Base-by-base conservation (phyloP, 257 asterid species). In the Gentiana dahurica region DNA sequence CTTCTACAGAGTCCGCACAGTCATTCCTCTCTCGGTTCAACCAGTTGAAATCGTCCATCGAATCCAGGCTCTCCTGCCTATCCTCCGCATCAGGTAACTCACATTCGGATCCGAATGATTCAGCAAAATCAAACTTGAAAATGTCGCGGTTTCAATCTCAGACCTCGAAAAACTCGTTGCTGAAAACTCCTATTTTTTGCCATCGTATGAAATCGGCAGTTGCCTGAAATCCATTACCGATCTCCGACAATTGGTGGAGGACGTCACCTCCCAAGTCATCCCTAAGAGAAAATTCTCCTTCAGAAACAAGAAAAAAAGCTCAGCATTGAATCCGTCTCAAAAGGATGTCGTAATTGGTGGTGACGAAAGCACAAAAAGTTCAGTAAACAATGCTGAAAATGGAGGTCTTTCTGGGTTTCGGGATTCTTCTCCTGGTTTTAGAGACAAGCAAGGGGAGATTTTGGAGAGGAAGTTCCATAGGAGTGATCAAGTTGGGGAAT, bases 241-340 rank as follows among this genome's bases (percentile, higher is more conserved):
- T 33, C 95, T 90, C 70, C 79, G 73, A 65, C 95, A 79, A 57
- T 52, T 82, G 64, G 79, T 85, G 7, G 89, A 84, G 24, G 78
- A 74, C 24, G 81, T 72, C 56, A 69, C 83, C 49, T 60, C 85
- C 39, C 71, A 72, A 57, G 86, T 87, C 71, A 58, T 80, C 57
- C 96, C 98, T 24, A 87, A 64, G 85, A 87, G 82, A 68, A 91
- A 83, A 54, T 91, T 91, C 81, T 73, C 96, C 13, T 91, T 91
- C 80, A 87, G 72, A 65, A 77, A 75, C 65, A 91, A 85, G 64
- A 81, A 75, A 53, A 81, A 77, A 62, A 6, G 60, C 36, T 15
- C 24, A 15, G 24, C 24, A 15, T 15, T 15, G 24, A 9, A 55
- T 6, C 34, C 77, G 1, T 63, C 67, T 41, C 68, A 47, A 51